A percentile compares a stretch with the other conserved stretches of the same genome.
phyloP scores from a whole-genome alignment of 2,329 filamentous ascomycete genomes.

The Penicillium sp. region DNA sequence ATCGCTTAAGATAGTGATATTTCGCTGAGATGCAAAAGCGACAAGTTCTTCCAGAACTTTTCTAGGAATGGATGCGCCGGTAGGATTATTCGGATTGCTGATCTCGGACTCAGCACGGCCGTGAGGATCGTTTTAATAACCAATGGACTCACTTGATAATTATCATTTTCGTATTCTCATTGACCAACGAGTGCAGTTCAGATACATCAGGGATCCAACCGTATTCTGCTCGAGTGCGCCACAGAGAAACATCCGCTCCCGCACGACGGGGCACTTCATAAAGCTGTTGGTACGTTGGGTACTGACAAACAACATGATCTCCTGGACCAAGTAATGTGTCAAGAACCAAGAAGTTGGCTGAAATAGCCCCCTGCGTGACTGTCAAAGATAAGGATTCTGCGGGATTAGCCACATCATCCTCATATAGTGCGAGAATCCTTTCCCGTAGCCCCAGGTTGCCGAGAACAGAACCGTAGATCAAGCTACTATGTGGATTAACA shows the following conservation, averaged over 20 bases:
- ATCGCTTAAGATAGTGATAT: slow-evolving; percentile 15
- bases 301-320: slow-evolving; percentile 17
- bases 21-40: slow-evolving; percentile 8
- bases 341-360: slow-evolving; percentile 13
- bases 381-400: neutral
- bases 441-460: slow-evolving; percentile 3
- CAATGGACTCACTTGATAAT: slow-evolving; percentile 12
- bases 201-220: slow-evolving; percentile 11
- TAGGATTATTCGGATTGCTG: slow-evolving; percentile 19
- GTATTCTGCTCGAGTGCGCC: slow-evolving; percentile 5
- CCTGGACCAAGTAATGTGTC: slow-evolving; percentile 9
- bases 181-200: slow-evolving; percentile 4
- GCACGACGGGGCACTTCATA: slow-evolving; percentile 11
- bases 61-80: slow-evolving; percentile 11
- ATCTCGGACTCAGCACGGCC: neutral
- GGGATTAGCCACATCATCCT: neutral
- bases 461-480: slow-evolving; percentile 6
- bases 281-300: slow-evolving; percentile 16
- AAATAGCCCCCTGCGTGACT: slow-evolving; percentile 11
- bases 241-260: slow-evolving; percentile 12
- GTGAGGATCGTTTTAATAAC: neutral
- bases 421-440: slow-evolving; percentile 9
- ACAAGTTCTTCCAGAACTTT: slow-evolving; percentile 4
- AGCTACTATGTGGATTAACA: neutral
- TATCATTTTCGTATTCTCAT: slow-evolving; percentile 16